Percentiles rank a stretch among this genome's conserved stretches.
phyloP scores from a whole-genome alignment of 805 yeast species.

The Candida sithepensis region DNA sequence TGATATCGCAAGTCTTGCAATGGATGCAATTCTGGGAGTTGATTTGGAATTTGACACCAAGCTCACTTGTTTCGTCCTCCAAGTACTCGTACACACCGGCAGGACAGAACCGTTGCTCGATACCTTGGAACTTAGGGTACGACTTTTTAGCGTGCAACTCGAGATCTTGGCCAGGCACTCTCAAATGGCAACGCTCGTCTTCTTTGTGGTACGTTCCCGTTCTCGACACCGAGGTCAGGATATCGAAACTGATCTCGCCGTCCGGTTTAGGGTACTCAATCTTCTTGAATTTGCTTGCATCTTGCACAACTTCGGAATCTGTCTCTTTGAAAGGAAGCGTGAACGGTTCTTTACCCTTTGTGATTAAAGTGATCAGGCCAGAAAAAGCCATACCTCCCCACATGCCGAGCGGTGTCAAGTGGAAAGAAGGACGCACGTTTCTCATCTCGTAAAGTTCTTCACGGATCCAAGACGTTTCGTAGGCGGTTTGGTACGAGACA shows the following conservation, averaged over 20 bases:
- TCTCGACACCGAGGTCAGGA: slow-evolving; percentile 90
- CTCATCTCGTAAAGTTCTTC: slow-evolving; percentile 82
- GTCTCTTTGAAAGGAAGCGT: slow-evolving; percentile 66
- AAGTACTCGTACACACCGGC: slow-evolving; percentile 96
- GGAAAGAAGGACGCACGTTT: slow-evolving; percentile 90
- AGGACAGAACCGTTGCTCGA: slow-evolving; percentile 92
- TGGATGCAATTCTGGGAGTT: slow-evolving; percentile 97
- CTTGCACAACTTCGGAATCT: slow-evolving; percentile 69
- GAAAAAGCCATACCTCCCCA: slow-evolving; percentile 82
- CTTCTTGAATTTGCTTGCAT: slow-evolving; percentile 62
- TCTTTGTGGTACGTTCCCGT: slow-evolving; percentile 97
- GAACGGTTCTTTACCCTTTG: slow-evolving; percentile 84
- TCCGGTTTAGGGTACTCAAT: slow-evolving; percentile 96
- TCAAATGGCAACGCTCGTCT: slow-evolving; percentile 85
- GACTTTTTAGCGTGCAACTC: slow-evolving; percentile 62
- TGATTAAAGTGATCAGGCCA: slow-evolving; percentile 74
- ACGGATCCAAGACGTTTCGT: slow-evolving; percentile 78
- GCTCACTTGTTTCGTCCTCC: slow-evolving; percentile 52
- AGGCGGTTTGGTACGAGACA: slow-evolving; percentile 56
- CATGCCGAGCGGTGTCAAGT: slow-evolving; percentile 59
- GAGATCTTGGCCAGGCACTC: slow-evolving; percentile 61
- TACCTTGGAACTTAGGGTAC: slow-evolving; percentile 77
- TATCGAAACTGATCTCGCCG: slow-evolving; percentile 86
- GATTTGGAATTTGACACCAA: slow-evolving; percentile 84
- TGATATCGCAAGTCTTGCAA: slow-evolving; percentile 97